Conservation (phyloP, 73 alveolate genomes). For the Tetrahymena malaccensis region DNA sequence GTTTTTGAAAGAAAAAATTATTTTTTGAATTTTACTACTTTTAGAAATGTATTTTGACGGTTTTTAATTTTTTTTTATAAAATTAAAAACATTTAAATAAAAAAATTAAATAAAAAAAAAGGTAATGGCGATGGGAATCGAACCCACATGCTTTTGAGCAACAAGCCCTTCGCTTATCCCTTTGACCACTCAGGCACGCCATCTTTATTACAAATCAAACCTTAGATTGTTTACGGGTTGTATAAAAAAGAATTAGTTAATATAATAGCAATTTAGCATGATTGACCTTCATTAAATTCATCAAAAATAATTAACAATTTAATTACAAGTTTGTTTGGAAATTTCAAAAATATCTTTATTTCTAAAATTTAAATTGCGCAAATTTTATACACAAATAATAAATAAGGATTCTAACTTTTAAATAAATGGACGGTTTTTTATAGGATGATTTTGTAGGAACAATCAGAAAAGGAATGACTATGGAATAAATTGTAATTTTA, state of each 20-base stretch:
- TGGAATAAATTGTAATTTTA: neutral
- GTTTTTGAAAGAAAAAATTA: too few species aligned
- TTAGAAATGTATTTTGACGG: too few species aligned
- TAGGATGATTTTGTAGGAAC: neutral
- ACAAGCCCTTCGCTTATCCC: constrained; percentile 1
- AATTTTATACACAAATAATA: neutral
- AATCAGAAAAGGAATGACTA: neutral
- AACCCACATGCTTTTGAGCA: neutral
- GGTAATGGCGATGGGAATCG: constrained; percentile 1
- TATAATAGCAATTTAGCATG: too few species aligned
- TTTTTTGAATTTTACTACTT: too few species aligned
- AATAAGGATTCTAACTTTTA: neutral
- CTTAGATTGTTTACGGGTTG: neutral
- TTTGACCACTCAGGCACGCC: constrained; percentile 4
- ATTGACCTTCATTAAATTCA: neutral
- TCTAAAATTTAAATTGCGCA: neutral
- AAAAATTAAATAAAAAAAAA: neutral
- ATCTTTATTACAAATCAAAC: neutral
- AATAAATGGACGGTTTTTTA: neutral
- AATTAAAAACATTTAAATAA: too few species aligned
- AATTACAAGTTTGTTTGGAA: neutral
- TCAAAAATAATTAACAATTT: neutral
- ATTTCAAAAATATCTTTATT: neutral
- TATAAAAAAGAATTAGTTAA: neutral
- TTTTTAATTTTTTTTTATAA: too few species aligned